Evolutionary conservation across 441 rosid species (phyloP).

Genomic region (Hura crepitans): DNA sequence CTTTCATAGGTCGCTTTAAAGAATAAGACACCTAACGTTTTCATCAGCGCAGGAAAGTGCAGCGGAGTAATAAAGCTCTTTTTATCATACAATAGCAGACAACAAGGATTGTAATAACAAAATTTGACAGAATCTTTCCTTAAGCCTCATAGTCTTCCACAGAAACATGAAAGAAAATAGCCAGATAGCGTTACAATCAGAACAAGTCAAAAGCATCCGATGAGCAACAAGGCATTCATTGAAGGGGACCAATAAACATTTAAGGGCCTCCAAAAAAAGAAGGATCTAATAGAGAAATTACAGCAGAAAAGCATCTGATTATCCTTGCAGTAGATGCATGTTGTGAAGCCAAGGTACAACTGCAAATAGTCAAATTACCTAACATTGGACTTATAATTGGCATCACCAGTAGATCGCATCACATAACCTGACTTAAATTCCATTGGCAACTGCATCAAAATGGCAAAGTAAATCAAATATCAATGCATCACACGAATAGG

Average conservation of each 20-base stretch:
- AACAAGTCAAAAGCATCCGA: background rate
- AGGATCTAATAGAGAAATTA: no score
- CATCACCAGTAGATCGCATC: slow-evolving; percentile 27
- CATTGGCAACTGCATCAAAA: slow-evolving; percentile 38
- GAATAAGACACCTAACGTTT: no score
- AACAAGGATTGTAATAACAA: background rate
- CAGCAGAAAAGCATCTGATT: no score
- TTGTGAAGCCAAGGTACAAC: background rate
- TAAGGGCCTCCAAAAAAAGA: background rate
- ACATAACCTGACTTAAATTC: slow-evolving; percentile 24
- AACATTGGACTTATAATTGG: slow-evolving; percentile 34
- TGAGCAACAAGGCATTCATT: background rate
- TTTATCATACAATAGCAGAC: background rate
- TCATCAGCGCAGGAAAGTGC: no score
- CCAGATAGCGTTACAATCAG: background rate
- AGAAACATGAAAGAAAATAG: background rate
- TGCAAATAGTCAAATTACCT: slow-evolving; percentile 13
- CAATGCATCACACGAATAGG: background rate
- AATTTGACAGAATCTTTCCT: background rate
- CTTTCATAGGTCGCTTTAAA: no score
- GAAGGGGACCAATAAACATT: background rate
- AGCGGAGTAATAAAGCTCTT: background rate
- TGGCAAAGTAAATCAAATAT: slow-evolving; percentile 21
- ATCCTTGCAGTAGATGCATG: background rate
- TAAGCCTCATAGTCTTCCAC: background rate